Evolutionary conservation across 2,329 filamentous ascomycete genomes (phyloP).

Genomic region (Fusarium sp.): DNA sequence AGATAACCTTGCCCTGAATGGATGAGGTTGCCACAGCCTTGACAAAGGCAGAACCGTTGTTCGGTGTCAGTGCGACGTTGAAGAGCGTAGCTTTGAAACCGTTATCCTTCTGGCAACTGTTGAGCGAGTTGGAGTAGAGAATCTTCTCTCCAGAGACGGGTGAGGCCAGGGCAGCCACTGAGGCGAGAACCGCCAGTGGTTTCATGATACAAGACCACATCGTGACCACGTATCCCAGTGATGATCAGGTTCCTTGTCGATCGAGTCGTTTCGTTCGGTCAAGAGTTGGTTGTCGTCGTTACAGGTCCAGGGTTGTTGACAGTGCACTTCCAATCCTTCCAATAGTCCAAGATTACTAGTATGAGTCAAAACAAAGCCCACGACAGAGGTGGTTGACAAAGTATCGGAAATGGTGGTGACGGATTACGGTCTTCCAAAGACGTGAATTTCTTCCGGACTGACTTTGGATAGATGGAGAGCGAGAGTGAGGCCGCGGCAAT

Average conservation of each 20-base stretch:
- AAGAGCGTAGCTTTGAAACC: constrained; percentile 89
- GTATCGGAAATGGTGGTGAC: background rate
- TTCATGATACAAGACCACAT: constrained; percentile 59
- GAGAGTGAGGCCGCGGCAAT: constrained; percentile 31
- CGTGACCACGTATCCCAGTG: constrained; percentile 34
- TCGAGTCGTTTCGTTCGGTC: constrained; percentile 2
- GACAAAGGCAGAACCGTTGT: constrained; percentile 76
- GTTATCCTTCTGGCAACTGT: constrained; percentile 83
- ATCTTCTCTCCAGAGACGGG: constrained; percentile 67
- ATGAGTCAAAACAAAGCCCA: background rate
- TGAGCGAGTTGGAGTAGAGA: constrained; percentile 84
- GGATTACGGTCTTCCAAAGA: constrained; percentile 18
- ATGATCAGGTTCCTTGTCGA: background rate
- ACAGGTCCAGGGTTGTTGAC: background rate
- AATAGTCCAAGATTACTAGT: background rate
- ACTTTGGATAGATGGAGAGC: constrained; percentile 24
- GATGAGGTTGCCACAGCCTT: constrained; percentile 83
- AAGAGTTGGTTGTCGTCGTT: constrained; percentile 8
- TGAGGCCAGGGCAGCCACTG: constrained; percentile 53
- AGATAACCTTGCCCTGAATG: constrained; percentile 81
- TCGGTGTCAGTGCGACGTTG: constrained; percentile 80
- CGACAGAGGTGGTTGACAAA: background rate
- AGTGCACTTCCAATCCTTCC: background rate
- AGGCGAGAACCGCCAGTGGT: constrained; percentile 56
- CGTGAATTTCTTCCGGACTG: constrained; percentile 20